Evolutionary conservation across 202 grass and related monocot species (phyloP).

Genomic region (Zoysia matrella): DNA sequence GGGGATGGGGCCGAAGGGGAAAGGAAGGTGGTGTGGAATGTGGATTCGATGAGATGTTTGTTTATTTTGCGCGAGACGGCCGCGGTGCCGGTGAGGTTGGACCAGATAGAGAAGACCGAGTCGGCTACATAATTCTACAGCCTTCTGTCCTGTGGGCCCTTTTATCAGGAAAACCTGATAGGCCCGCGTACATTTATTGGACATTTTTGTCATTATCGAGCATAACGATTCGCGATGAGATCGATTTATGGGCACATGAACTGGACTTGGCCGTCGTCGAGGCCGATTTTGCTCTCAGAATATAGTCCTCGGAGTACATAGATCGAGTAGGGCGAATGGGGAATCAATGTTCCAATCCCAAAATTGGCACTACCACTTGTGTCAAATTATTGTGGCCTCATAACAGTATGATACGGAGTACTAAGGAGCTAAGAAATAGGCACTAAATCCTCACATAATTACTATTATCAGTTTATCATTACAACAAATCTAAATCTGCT

Average conservation of each 20-base stretch:
- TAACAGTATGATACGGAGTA: neutral
- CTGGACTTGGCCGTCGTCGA: too few species aligned
- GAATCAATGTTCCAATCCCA: neutral
- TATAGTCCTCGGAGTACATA: neutral
- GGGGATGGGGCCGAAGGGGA: neutral
- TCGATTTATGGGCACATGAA: too few species aligned
- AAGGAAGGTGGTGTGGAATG: too few species aligned
- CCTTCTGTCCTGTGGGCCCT: neutral
- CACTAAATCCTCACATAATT: neutral
- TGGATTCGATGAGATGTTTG: neutral
- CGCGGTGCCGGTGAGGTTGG: constrained; percentile 25
- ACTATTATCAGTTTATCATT: neutral
- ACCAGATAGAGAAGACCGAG: constrained; percentile 37
- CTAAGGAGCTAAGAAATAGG: constrained; percentile 2
- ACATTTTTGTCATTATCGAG: neutral
- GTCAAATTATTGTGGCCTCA: neutral
- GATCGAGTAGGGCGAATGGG: neutral
- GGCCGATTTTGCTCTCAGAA: too few species aligned
- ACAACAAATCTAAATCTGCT: constrained; percentile 26
- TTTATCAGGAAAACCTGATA: neutral
- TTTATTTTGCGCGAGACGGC: neutral
- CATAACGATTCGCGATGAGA: too few species aligned
- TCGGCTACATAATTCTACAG: neutral
- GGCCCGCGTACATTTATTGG: neutral
- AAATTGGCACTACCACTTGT: neutral